Evolutionary conservation across 371 early-diverging fungal species (phyloP).

Genomic region (Edhazardia aedis): DNA sequence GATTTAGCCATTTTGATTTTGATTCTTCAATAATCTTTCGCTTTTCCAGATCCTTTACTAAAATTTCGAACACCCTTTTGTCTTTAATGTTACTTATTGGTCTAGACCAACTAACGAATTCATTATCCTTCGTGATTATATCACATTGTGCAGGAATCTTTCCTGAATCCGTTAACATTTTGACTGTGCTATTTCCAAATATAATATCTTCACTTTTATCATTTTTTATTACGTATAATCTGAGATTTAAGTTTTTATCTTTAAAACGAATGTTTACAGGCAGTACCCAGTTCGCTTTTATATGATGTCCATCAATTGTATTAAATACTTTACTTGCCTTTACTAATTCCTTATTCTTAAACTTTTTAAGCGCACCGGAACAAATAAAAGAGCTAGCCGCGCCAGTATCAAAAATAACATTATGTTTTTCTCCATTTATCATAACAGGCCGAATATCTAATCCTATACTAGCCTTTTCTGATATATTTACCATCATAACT

Average conservation of each 20-base stretch:
- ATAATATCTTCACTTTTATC: neutral
- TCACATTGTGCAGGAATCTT: neutral
- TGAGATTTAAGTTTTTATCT: neutral
- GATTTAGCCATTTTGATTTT: conserved; percentile 6
- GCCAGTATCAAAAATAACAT: neutral
- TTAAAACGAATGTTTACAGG: neutral
- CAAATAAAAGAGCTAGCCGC: neutral
- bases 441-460: neutral
- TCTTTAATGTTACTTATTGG: neutral
- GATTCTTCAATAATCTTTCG: neutral
- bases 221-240: neutral
- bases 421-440: neutral
- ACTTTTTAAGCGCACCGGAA: neutral
- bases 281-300: neutral
- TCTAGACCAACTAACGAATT: neutral
- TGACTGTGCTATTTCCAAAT: neutral
- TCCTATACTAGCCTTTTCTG: neutral
- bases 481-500: neutral
- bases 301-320: neutral
- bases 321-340: neutral
- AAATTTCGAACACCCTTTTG: neutral
- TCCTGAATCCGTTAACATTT: neutral
- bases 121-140: neutral
- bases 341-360: neutral
- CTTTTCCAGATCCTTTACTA: neutral